These are phyloP conservation scores for Rhinocladiella mackenziei DNA, from an alignment of 2,329 filamentous ascomycete species.

Conservation along the genomic window DNA sequence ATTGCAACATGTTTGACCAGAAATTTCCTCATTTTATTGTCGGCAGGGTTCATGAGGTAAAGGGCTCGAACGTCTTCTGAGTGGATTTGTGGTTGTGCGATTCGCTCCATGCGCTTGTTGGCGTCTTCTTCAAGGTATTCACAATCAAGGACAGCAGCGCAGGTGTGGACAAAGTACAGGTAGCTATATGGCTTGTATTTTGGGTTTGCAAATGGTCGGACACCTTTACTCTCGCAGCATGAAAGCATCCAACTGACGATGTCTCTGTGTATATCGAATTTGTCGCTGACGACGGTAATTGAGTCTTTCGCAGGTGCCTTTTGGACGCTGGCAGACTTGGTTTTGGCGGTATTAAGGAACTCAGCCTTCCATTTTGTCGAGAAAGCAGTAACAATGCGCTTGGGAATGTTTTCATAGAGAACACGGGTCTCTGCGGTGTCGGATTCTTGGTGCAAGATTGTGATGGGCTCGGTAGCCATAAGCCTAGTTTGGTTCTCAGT, in stretches of 20 bases:
- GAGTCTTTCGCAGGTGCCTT: background rate
- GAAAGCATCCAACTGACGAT: constrained; percentile 26
- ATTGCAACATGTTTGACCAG: constrained; percentile 21
- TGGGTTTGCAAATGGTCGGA: constrained; percentile 6
- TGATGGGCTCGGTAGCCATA: constrained; percentile 8
- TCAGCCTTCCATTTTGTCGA: constrained; percentile 13
- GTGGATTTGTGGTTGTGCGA: constrained; percentile 18
- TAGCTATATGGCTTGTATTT: constrained; percentile 10
- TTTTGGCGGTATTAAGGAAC: constrained; percentile 7
- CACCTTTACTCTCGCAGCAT: constrained; percentile 19
- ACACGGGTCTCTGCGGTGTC: background rate
- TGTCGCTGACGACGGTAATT: constrained; percentile 15
- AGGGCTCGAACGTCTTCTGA: constrained; percentile 22
- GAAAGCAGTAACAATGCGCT: constrained; percentile 16
- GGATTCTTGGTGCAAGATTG: constrained; percentile 9
- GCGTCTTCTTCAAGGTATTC: constrained; percentile 12
- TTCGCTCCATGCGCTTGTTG: constrained; percentile 13
- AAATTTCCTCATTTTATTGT: constrained; percentile 12
- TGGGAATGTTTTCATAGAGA: constrained; percentile 19
- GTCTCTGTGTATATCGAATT: constrained; percentile 12
- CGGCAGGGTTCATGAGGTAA: constrained; percentile 7
- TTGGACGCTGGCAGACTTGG: constrained; percentile 2
- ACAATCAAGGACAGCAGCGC: constrained; percentile 18
- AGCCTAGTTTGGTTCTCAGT: constrained; percentile 7
- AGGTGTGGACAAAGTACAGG: constrained; percentile 10